Base-by-base conservation (phyloP, 169 alveolate genomes). In the Plasmodium inui region DNA sequence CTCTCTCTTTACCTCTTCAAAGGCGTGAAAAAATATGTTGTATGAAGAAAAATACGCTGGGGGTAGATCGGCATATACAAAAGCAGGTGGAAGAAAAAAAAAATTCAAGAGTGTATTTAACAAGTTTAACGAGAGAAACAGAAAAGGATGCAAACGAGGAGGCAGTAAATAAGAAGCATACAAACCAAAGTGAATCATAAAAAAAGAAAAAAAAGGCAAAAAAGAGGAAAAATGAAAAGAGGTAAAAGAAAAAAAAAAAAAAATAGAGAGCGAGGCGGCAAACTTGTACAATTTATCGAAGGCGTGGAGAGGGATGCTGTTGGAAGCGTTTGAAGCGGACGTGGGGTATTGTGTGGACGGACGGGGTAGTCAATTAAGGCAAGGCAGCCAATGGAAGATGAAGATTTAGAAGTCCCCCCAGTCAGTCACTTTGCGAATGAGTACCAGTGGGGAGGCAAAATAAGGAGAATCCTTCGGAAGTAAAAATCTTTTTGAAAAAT, bases 201-300 rank as follows among this genome's bases (percentile, higher is more conserved):
- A 50, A 81, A 50, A 81, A 81, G 50, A 81, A 81, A 81, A 81
- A 81, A 81, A 81, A 81, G 39, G 39, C 10, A 80, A 39, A 4
- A 17, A 41, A 34, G 7, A 78, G 50, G 0, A 78, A 12, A 78
- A 32, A 37, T 0, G 7, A 80, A 41, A n/a, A 80, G n/a, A 80
- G 1, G 7, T 1, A 80, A 34, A 34, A 80, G 32, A 4, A 17
- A 80, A 34, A 2, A 34, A 37, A 78, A 78, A 12, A 78, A 5
- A 37, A 3, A 7, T 79, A 6, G 28, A 79, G 55, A 79, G 28
- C 55, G 55, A 79, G 32, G 28, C 22, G 30, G 17, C 12, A 44
- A 44, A 8, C 53, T 6, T 8, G 53, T 44, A 44, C 53, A 7
- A 7, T 44, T 44, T 44, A 44, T 44, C 53, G 53, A 44, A 44